phyloP scores from a whole-genome alignment of 768 basidiomycete genomes.

The Asterophora parasitica region DNA sequence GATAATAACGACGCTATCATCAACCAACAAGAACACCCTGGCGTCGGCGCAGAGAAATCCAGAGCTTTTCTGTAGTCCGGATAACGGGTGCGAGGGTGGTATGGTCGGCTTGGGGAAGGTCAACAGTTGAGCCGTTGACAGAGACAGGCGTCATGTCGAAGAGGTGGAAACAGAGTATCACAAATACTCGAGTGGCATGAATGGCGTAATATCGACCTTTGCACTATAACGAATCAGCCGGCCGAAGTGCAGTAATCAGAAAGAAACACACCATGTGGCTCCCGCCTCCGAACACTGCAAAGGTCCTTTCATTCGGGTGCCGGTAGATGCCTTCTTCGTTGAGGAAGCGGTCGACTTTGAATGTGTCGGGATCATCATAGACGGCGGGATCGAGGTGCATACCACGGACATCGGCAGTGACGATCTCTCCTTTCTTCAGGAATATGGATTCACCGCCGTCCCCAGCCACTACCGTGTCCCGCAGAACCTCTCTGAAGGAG shows the following conservation, averaged over 20 bases:
- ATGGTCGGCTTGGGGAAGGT: constrained; percentile 4
- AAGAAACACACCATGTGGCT: constrained; percentile 1
- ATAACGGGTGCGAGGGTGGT: constrained; percentile 2
- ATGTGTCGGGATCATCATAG: constrained; percentile 5
- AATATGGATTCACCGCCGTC: constrained; percentile 2
- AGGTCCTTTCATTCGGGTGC: constrained; percentile 5
- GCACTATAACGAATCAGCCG: neutral
- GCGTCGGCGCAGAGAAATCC: too few relatives aligned
- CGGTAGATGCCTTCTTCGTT: constrained; percentile 1
- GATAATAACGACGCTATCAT: too few relatives aligned
- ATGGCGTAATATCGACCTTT: constrained; percentile 5
- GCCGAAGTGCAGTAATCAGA: neutral
- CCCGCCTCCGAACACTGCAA: constrained; percentile 4
- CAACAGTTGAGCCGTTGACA: constrained; percentile 2
- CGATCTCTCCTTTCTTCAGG: constrained; percentile 3
- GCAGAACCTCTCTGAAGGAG: constrained; percentile 3
- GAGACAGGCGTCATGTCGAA: constrained; percentile 5
- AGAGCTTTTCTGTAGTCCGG: neutral
- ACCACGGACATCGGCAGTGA: constrained; percentile 5
- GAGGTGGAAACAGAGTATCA: constrained; percentile 4
- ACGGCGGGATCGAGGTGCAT: constrained; percentile 8
- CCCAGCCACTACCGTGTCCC: neutral
- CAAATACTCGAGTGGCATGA: constrained; percentile 1
- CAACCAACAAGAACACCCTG: too few relatives aligned
- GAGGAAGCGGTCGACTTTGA: constrained; percentile 4